Conservation (phyloP, 768 basidiomycete species). For the Lactarius indigo region DNA sequence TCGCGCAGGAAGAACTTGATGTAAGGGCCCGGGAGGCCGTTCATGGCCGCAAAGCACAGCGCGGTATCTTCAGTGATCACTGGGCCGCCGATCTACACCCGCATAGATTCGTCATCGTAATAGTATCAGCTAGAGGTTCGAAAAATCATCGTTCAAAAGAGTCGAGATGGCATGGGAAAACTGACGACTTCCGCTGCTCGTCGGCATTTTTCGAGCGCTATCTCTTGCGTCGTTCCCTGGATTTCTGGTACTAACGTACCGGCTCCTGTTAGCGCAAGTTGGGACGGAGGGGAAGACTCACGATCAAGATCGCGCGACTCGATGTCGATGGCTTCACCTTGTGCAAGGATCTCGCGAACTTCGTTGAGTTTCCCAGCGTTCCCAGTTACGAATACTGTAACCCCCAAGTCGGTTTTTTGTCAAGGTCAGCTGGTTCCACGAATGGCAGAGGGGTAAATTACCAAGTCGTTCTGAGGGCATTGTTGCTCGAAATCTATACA, state of each 20-base stretch:
- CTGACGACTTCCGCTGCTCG: conserved; percentile 76
- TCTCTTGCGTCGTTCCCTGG: conserved; percentile 89
- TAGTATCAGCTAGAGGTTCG: background rate
- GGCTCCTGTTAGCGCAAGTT: background rate
- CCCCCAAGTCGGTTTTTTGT: too few relatives aligned
- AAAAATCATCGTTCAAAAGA: background rate
- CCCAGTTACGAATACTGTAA: conserved; percentile 86
- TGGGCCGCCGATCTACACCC: conserved; percentile 41
- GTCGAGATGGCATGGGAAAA: background rate
- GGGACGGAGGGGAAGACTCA: conserved; percentile 36
- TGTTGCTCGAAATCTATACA: background rate
- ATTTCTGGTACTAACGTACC: conserved; percentile 75
- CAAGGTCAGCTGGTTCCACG: background rate
- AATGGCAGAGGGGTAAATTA: background rate
- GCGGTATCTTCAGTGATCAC: conserved; percentile 93
- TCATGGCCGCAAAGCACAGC: conserved; percentile 82
- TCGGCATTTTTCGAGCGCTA: conserved; percentile 83
- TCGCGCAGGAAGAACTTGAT: conserved; percentile 89
- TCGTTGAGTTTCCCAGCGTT: conserved; percentile 92
- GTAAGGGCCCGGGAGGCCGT: conserved; percentile 93
- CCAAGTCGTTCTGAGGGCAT: conserved; percentile 12
- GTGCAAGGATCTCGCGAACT: conserved; percentile 76
- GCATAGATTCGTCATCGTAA: background rate
- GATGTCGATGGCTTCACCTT: conserved; percentile 68
- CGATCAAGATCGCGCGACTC: conserved; percentile 78